Percentiles rank a stretch among this genome's conserved stretches.
Conservation (phyloP, 495 filamentous ascomycete species). For the Chaetomidium leptoderma region DNA sequence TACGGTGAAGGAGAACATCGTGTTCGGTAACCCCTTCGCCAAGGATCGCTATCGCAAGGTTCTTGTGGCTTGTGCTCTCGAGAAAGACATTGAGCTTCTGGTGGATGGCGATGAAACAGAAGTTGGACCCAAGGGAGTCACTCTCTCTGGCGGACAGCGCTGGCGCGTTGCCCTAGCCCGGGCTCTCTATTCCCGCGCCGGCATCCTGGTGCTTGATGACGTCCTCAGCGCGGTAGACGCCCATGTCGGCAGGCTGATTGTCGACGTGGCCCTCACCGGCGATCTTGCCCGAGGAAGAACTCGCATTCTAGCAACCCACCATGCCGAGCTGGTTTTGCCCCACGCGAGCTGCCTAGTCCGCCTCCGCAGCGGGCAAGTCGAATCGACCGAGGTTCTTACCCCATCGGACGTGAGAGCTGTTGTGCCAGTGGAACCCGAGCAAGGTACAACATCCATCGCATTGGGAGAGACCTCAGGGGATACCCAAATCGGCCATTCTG, state of each 20-base stretch:
- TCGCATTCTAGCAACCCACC: constrained; percentile 52
- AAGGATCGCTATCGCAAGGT: constrained; percentile 50
- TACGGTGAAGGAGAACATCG: constrained; percentile 53
- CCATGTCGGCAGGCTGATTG: constrained; percentile 46
- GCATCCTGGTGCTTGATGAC: constrained; percentile 64
- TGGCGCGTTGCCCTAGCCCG: constrained; percentile 65
- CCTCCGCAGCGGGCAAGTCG: constrained; percentile 55
- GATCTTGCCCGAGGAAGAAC: constrained; percentile 45
- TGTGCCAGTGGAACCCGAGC: constrained; percentile 26
- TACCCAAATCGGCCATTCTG: constrained; percentile 7
- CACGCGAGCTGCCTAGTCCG: constrained; percentile 57
- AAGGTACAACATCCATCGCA: background rate
- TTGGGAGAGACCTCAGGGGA: background rate
- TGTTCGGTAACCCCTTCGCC: constrained; percentile 51
- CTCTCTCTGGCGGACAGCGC: constrained; percentile 66
- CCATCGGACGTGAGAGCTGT: constrained; percentile 32
- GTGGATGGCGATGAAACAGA: constrained; percentile 64
- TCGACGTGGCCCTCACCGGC: constrained; percentile 49
- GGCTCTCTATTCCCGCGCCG: constrained; percentile 64
- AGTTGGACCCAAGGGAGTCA: constrained; percentile 66
- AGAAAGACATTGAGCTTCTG: constrained; percentile 59
- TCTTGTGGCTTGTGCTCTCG: constrained; percentile 59
- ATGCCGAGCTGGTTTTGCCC: constrained; percentile 52
- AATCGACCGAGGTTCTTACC: constrained; percentile 47
- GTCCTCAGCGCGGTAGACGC: constrained; percentile 60